phyloP scores from a whole-genome alignment of 192 early-diverging fungal genomes.

The Radiomyces spectabilis region DNA sequence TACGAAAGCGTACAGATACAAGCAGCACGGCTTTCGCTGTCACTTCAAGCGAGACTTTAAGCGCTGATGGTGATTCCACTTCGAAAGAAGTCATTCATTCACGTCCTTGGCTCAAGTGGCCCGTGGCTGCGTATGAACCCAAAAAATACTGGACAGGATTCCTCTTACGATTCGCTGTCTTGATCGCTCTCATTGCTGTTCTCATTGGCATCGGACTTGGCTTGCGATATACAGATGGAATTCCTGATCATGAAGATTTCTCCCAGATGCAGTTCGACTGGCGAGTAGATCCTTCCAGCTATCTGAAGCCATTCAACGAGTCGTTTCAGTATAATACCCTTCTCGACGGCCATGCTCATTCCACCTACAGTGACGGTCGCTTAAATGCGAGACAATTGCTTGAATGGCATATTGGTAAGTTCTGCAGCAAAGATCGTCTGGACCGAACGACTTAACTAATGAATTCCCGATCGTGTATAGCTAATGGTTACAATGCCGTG shows the following conservation, averaged over 20 bases:
- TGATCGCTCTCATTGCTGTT: constrained; percentile 16
- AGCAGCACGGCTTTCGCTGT: no score
- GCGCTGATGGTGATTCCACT: no score
- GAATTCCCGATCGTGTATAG: constrained; percentile 20
- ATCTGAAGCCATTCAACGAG: constrained; percentile 33
- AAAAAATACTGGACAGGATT: no score
- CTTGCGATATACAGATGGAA: constrained; percentile 10
- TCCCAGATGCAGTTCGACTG: constrained; percentile 34
- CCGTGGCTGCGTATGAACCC: no score
- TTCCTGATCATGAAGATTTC: constrained; percentile 28
- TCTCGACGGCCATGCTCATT: constrained; percentile 59
- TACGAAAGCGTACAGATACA: no score
- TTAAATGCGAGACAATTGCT: constrained; percentile 50
- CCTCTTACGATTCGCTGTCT: background rate
- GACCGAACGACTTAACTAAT: no score
- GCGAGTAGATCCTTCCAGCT: constrained; percentile 38
- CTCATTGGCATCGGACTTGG: constrained; percentile 19
- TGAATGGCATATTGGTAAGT: constrained; percentile 55
- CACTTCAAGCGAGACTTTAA: no score
- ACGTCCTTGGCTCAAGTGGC: no score
- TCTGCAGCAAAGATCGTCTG: background rate
- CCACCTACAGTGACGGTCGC: constrained; percentile 52
- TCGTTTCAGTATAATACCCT: constrained; percentile 46
- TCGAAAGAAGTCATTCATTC: no score
- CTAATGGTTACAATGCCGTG: constrained; percentile 63